Conservation (phyloP, 805 yeast genomes). For the Suhomyces vadensis region DNA sequence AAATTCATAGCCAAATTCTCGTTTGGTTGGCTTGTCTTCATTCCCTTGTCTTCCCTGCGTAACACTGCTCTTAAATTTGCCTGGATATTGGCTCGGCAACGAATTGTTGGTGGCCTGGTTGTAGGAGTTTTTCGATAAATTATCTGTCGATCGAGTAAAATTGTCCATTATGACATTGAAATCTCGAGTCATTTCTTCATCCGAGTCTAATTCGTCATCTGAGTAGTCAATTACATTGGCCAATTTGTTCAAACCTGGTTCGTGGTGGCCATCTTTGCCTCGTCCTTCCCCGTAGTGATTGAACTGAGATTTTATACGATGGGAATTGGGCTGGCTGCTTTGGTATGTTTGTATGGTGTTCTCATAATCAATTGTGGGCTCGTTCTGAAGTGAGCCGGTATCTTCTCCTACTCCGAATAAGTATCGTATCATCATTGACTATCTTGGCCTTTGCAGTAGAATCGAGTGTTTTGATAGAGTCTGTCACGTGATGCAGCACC, state of each 20-base stretch:
- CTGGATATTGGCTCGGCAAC: slow-evolving; percentile 23
- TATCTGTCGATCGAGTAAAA: slow-evolving; percentile 8
- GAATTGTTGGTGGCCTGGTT: slow-evolving; percentile 12
- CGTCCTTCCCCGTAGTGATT: too few relatives aligned
- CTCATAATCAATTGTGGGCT: slow-evolving; percentile 38
- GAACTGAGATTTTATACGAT: too few relatives aligned
- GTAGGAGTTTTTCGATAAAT: background rate
- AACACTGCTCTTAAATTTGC: slow-evolving; percentile 12
- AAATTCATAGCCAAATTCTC: background rate
- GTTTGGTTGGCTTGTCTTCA: background rate
- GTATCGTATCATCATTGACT: slow-evolving; percentile 11
- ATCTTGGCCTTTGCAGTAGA: background rate
- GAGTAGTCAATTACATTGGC: slow-evolving; percentile 6
- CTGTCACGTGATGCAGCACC: background rate
- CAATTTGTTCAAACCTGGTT: background rate
- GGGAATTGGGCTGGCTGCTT: background rate
- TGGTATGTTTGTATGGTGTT: slow-evolving; percentile 21
- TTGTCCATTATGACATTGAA: slow-evolving; percentile 10
- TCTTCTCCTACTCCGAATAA: slow-evolving; percentile 12
- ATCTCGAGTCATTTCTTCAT: slow-evolving; percentile 15
- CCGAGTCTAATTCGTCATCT: slow-evolving; percentile 11
- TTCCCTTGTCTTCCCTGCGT: background rate
- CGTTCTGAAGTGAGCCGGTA: slow-evolving; percentile 27
- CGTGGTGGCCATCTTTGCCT: background rate
- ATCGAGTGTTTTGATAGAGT: background rate